Conservation (phyloP, 352 stramenopile genomes). For the Phytophthora ramorum region DNA sequence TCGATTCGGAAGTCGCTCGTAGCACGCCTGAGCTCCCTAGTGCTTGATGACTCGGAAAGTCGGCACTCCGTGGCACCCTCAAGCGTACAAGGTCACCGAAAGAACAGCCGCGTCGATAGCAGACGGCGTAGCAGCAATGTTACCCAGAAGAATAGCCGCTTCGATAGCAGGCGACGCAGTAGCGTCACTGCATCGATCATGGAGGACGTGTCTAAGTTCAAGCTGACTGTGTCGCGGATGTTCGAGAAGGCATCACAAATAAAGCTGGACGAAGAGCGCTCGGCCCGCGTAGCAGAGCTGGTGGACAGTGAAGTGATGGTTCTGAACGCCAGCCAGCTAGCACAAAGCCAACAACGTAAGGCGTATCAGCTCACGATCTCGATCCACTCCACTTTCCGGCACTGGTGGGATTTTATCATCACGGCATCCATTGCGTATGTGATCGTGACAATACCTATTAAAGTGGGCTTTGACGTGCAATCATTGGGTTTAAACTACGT, state of each 20-base stretch:
- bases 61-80: slow-evolving; percentile 9
- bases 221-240: slow-evolving; percentile 44
- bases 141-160: slow-evolving; percentile 4
- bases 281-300: slow-evolving; percentile 57
- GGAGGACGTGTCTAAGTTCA: slow-evolving; percentile 41
- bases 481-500: slow-evolving; percentile 39
- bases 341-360: slow-evolving; percentile 61
- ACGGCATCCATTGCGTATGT: slow-evolving; percentile 60
- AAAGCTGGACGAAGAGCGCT: slow-evolving; percentile 42
- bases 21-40: slow-evolving; percentile 23
- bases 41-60: slow-evolving; percentile 13
- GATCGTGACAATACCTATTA: slow-evolving; percentile 60
- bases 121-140: slow-evolving; percentile 12
- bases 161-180: slow-evolving; percentile 29
- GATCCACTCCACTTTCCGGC: slow-evolving; percentile 62
- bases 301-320: slow-evolving; percentile 71
- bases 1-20: slow-evolving; percentile 26
- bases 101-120: slow-evolving; percentile 16
- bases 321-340: slow-evolving; percentile 62
- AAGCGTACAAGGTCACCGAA: slow-evolving; percentile 5
- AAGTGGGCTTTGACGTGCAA: slow-evolving; percentile 58
- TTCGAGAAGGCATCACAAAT: slow-evolving; percentile 47
- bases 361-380: slow-evolving; percentile 63
- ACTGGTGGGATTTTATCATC: slow-evolving; percentile 71
- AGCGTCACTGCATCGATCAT: slow-evolving; percentile 39